phyloP scores from a whole-genome alignment of 257 asterid genomes.

The Cordia subcordata region DNA sequence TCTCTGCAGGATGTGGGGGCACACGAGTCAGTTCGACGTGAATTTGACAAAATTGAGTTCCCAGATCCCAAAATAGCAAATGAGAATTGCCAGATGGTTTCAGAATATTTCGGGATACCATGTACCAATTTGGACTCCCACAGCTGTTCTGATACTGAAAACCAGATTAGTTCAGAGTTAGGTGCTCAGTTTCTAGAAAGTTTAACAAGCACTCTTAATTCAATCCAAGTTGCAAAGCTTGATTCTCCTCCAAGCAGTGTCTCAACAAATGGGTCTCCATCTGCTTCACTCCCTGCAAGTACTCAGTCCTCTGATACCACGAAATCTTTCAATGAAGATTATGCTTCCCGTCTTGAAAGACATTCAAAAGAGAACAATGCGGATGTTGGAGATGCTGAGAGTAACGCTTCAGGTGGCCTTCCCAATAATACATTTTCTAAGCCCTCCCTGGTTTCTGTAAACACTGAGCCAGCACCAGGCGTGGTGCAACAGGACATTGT shows the following conservation, averaged over 20 bases:
- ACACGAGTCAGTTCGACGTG: conserved; percentile 26
- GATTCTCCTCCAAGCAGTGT: conserved; percentile 66
- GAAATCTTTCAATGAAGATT: conserved; percentile 22
- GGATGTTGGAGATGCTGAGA: conserved; percentile 17
- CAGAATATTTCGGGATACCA: conserved; percentile 70
- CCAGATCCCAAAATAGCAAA: conserved; percentile 81
- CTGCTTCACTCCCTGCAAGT: conserved; percentile 19
- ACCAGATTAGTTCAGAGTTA: conserved; percentile 22
- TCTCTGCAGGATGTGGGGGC: conserved; percentile 2
- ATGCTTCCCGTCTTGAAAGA: conserved; percentile 39
- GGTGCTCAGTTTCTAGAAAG: conserved; percentile 38
- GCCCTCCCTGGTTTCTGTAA: conserved; percentile 57
- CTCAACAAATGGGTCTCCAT: conserved; percentile 45
- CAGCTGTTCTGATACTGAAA: conserved; percentile 42
- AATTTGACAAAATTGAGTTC: conserved; percentile 77
- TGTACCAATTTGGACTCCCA: conserved; percentile 11
- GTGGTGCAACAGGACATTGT: conserved; percentile 95
- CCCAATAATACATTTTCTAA: conserved; percentile 17
- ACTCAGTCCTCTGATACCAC: conserved; percentile 4
- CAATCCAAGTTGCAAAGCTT: conserved; percentile 24
- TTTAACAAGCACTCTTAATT: conserved; percentile 19
- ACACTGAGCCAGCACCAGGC: conserved; percentile 55
- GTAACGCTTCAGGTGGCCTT: neutral
- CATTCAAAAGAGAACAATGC: conserved; percentile 29
- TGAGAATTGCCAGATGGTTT: conserved; percentile 80